Base-by-base conservation (phyloP, 2,329 filamentous ascomycete genomes). In the Balansia obtecta region DNA sequence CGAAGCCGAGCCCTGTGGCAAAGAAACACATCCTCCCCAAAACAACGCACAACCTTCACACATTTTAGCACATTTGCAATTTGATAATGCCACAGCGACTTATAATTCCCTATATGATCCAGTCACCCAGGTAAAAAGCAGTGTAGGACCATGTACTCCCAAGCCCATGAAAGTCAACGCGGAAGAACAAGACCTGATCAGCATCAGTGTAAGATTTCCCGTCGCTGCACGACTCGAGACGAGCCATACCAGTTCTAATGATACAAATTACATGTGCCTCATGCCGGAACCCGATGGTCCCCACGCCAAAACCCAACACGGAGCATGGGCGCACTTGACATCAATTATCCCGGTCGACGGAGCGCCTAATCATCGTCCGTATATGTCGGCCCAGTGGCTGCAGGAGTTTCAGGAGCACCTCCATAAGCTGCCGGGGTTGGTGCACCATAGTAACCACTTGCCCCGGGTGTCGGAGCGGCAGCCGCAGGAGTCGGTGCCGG, bases 391-490 rank as follows among this genome's bases (percentile, higher is more conserved):
- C 74, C 76, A 47, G 76, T 78, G 3, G 77, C 79, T 18, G 79
- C 80, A 30, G 82, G 79, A 16, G 79, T 82, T 63, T 81, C 80
- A 1, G 78, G 72, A 30, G 73, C 71, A 12, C 72, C 70, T 30
- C 59, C 70, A 50, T 75, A 77, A 4, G 82, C 82, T 2, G 79
- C 81, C 52, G 81, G 81, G n/a, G 81, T 85, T 1, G 80, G 79
- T 20, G 81, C 82, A 32, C 75, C 71, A 52, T 79, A 80, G 53
- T 76, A 77, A n/a, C 79, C 79, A 46, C 76, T 79, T 1, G 80
- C 82, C 27, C 79, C 82, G 0, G 85, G 85, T 0, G 85, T 89
- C 0, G 84, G 83, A 15, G 84, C 85, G 51, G 70, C 77, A 9
- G 73, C 80, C 4, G 73, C 81, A 1, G 83, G 83, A 0, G 83